phyloP scores from a whole-genome alignment of 179 eudicot genomes.

The Silene vulgaris region DNA sequence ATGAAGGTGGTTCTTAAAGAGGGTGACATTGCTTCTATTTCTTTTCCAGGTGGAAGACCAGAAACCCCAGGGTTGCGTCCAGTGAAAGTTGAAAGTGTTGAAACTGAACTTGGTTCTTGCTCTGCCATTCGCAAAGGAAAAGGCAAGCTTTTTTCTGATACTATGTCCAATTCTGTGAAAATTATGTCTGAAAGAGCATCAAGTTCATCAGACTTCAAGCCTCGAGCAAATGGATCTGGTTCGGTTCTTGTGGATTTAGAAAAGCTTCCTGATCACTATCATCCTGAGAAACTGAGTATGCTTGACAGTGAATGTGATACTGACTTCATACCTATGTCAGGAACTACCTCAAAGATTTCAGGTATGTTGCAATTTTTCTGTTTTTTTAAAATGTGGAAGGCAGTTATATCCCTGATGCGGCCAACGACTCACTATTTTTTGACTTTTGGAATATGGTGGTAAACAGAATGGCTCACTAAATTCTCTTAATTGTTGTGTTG shows the following conservation, averaged over 20 bases:
- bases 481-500: not conserved
- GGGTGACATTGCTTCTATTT: constrained; percentile 15
- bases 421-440: not conserved
- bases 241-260: constrained; percentile 14
- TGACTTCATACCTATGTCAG: constrained; percentile 16
- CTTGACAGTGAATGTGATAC: constrained; percentile 5
- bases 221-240: constrained; percentile 12
- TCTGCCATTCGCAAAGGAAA: constrained; percentile 28
- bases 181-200: constrained; percentile 22
- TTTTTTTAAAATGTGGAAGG: not conserved
- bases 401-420: not conserved
- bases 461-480: not conserved
- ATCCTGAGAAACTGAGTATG: not conserved
- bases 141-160: constrained; percentile 19
- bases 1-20: not conserved
- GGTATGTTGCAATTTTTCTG: constrained; percentile 22
- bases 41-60: constrained; percentile 11
- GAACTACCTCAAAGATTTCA: constrained; percentile 23
- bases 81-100: constrained; percentile 17
- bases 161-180: constrained; percentile 19
- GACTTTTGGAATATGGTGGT: not conserved
- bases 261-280: constrained; percentile 8
- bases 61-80: constrained; percentile 9
- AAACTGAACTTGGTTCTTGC: constrained; percentile 23
- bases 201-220: constrained; percentile 21